Evolutionary conservation across 805 yeast genomes (phyloP).

Genomic region (Teunomyces panamensis): DNA sequence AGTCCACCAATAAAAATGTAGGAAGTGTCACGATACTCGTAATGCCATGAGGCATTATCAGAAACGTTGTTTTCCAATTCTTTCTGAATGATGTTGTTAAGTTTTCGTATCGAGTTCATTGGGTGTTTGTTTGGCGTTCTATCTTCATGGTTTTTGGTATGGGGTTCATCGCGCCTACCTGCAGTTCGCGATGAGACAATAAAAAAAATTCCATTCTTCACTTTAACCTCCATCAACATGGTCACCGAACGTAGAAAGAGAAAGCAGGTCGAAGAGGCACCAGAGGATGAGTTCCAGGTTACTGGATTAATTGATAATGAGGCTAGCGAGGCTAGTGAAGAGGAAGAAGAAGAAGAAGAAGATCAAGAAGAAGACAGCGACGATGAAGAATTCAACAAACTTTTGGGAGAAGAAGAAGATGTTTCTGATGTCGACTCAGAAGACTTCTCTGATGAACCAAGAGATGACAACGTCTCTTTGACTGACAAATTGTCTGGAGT

Average conservation of each 20-base stretch:
- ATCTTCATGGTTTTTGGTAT: neutral
- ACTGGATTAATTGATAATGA: slow-evolving; percentile 43
- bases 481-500: slow-evolving; percentile 55
- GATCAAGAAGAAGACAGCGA: slow-evolving; percentile 39
- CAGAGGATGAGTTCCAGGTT: slow-evolving; percentile 32
- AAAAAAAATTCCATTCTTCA: slow-evolving; percentile 3
- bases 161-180: slow-evolving; percentile 2
- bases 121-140: neutral
- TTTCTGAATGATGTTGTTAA: slow-evolving; percentile 57
- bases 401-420: slow-evolving; percentile 56
- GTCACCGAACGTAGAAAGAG: slow-evolving; percentile 11
- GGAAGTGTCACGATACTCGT: slow-evolving; percentile 73
- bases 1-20: slow-evolving; percentile 77
- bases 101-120: slow-evolving; percentile 41
- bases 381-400: slow-evolving; percentile 61
- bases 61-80: slow-evolving; percentile 65
- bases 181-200: slow-evolving; percentile 2
- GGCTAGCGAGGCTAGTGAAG: slow-evolving; percentile 35
- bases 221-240: slow-evolving; percentile 1
- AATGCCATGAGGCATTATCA: slow-evolving; percentile 81
- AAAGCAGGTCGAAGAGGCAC: slow-evolving; percentile 19
- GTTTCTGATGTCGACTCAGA: slow-evolving; percentile 41
- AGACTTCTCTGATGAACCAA: slow-evolving; percentile 53
- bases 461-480: slow-evolving; percentile 47
- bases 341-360: slow-evolving; percentile 29